Base-by-base conservation (phyloP, 192 early-diverging fungal species). In the Podila epigama region DNA sequence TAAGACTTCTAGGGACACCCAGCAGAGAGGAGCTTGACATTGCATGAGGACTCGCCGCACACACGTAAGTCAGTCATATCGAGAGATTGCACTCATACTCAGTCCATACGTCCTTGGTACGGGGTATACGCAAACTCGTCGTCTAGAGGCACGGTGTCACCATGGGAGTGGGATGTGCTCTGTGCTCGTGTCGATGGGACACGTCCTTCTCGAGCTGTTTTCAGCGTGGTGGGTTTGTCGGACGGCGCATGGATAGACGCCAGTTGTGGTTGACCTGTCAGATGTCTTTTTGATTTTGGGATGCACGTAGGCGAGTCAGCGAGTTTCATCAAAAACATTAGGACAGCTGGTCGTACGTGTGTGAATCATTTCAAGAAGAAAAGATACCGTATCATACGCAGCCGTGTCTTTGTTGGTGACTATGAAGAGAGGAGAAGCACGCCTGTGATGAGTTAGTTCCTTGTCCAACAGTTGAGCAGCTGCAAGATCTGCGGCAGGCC, bases 191-290 rank as follows among this genome's bases (percentile, higher is more conserved):
- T 31, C 27, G 44, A 48, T 7, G 44, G 25, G 44, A 22, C n/a
- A 48, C 11, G n/a, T 48, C 0, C 25, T 22, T 7, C 44, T 2
- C 7, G 37, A 39, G n/a, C 25, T 48, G n/a, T 5, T 22, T 48
- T 48, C 25, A 22, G 44, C 1, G 44, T 48, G n/a, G 44, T 11
- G 25, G n/a, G 44, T 2, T 7, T 48, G 20, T 72, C 59, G 27
- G 51, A 35, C 5, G 72, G 72, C 5, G 73, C 48, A 18, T 63
- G 51, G 6, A 64, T 61, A 31, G 68, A 61, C 4, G 41, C 54
- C 22, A 55, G 66, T 28, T 77, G 73, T 1, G 73, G 66, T 36
- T 66, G 60, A 29, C 73, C 73, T 68, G 73, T 77, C 6, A 77
- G 34, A 44, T 77, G 73, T 12, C 73, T 77, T n/a, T n/a, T n/a